Evolutionary conservation across 108 stramenopile species (phyloP), one percentile per base, ranked within the genome.

Genomic region (Pelagomonas calceolata): DNA sequence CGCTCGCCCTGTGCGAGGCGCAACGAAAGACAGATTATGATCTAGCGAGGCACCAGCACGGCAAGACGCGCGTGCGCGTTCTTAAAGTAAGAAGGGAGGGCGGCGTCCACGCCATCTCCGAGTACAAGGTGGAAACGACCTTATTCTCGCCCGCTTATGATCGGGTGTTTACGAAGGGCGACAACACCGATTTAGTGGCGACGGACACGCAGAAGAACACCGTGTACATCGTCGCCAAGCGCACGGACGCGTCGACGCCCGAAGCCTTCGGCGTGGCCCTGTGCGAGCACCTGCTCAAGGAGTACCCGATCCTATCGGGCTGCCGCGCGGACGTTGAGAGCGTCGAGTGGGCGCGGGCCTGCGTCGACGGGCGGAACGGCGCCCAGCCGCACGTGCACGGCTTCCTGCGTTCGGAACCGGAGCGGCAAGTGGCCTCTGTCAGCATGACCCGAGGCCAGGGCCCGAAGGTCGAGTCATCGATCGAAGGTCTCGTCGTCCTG

Each of bases 131-230:
- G 32, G 65, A 33, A 36, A 30, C 34, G 4, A 66, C 36, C 5
- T 26, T 72, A 37, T 72, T 30, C 30, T 36, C 63, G 26, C 65
- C 65, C 36, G 44, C 51, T 30, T 66, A 72, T 36, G 78, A 81
- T 18, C 30, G 45, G 0, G 79, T 68, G 36, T 83, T 81, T 45
- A 81, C 72, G 21, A 43, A 64, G 34, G 82, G 37, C 67, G 80
- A 85, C 72, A 85, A 85, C 78, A 73, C 73, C 30, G 71, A 76
- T 33, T 51, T 85, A 36, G 83, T 85, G 43, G 72, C 84, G 18
- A 83, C 84, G 34, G 84, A 85, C 60, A 83, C 84, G n/a, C 78
- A 79, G 33, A 82, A 85, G 70, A 85, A 85, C 68, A 81, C 80
- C 4, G 78, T 83, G 26, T 83, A 85, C 66, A 68, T 80, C 63